A percentile compares a stretch with the other conserved stretches of the same genome.
These are phyloP conservation scores for Seminavis robusta DNA, from an alignment of 108 stramenopile genomes.

Conservation along the genomic window DNA sequence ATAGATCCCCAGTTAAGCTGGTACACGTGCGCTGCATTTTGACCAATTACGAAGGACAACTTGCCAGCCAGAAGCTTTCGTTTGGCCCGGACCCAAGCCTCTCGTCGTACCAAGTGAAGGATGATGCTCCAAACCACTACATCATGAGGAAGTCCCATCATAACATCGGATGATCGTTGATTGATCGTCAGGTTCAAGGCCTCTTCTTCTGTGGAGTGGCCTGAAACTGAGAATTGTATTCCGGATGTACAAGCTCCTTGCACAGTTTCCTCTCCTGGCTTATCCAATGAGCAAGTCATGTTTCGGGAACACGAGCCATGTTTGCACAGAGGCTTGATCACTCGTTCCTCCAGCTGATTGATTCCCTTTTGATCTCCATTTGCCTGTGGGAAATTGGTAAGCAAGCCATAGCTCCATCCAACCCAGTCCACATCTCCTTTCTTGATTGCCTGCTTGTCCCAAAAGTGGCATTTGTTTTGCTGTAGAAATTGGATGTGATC, in stretches of 20 bases:
- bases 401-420: conserved; percentile 4
- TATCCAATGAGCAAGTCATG: conserved; percentile 2
- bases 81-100: neutral
- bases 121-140: conserved; percentile 9
- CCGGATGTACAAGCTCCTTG: neutral
- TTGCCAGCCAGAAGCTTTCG: neutral
- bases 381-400: neutral
- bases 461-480: too few relatives aligned
- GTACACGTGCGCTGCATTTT: neutral
- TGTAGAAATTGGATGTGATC: too few relatives aligned
- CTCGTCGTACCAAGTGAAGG: conserved; percentile 7
- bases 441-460: too few relatives aligned
- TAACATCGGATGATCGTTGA: conserved; percentile 9
- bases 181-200: conserved; percentile 4
- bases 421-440: too few relatives aligned
- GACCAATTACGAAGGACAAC: neutral
- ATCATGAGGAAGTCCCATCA: conserved; percentile 6
- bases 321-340: conserved; percentile 7
- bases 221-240: neutral
- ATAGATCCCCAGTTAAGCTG: neutral
- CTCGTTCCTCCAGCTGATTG: conserved; percentile 8
- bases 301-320: conserved; percentile 1
- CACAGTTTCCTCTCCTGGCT: neutral
- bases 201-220: neutral
- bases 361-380: too few relatives aligned